A percentile compares a stretch with the other conserved stretches of the same genome.
phyloP scores from a whole-genome alignment of 2,329 filamentous ascomycete species.

The Rutstroemia sp. region DNA sequence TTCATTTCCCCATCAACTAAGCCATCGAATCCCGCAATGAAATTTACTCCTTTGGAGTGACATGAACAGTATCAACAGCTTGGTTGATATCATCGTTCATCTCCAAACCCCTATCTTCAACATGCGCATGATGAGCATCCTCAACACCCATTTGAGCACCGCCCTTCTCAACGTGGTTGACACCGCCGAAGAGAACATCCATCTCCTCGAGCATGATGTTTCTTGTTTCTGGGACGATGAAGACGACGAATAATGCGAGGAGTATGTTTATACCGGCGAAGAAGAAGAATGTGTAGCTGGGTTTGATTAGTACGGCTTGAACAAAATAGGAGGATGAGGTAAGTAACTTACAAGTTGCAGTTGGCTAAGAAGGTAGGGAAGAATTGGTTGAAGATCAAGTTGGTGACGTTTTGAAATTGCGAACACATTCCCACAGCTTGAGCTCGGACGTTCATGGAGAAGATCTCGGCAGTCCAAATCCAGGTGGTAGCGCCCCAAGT shows the following conservation, averaged over 20 bases:
- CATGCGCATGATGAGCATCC: slow-evolving; percentile 26
- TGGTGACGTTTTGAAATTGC: slow-evolving; percentile 56
- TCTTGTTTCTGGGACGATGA: slow-evolving; percentile 49
- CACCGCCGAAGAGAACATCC: slow-evolving; percentile 43
- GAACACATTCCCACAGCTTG: slow-evolving; percentile 62
- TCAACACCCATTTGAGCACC: slow-evolving; percentile 22
- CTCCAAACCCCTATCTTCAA: neutral
- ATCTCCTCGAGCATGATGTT: slow-evolving; percentile 47
- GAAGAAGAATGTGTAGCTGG: slow-evolving; percentile 37
- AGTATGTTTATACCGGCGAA: slow-evolving; percentile 43
- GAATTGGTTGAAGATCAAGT: slow-evolving; percentile 62
- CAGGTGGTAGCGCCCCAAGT: slow-evolving; percentile 64
- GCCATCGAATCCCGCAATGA: no score
- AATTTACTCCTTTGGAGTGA: no score
- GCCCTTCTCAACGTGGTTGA: slow-evolving; percentile 27
- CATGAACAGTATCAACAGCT: neutral
- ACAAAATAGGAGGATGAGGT: neutral
- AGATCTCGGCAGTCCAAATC: slow-evolving; percentile 66
- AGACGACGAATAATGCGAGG: slow-evolving; percentile 43
- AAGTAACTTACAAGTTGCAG: slow-evolving; percentile 31
- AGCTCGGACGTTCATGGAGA: slow-evolving; percentile 65
- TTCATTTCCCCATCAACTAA: no score
- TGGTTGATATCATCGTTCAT: neutral
- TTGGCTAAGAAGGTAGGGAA: slow-evolving; percentile 61
- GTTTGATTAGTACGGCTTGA: neutral